Base-by-base conservation (phyloP, 345 rosid species). In the Eucalyptus urophylla region DNA sequence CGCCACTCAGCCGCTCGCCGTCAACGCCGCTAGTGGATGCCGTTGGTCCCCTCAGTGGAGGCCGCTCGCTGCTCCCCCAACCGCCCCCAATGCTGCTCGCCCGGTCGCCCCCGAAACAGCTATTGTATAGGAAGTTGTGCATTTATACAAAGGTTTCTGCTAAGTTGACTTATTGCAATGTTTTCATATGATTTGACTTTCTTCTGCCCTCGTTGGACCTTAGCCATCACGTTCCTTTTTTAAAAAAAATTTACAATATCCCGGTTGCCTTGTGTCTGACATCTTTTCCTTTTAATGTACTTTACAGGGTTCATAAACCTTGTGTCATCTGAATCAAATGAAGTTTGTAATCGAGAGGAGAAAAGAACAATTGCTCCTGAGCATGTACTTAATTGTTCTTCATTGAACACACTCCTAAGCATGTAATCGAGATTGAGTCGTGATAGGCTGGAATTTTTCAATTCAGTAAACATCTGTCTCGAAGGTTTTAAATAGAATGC, bases 261-360 rank as follows among this genome's bases (percentile, higher is more conserved):
- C 47, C 72, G 45, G 86, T 88, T 91, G 86, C 87, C 49, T 49
- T 49, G 51, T 86, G 86, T 83, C 50, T 89, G 80, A 86, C 88
- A n/a, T 87, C 86, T 53, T n/a, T 81, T 80, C 47, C 47, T 12
- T 72, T 49, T 53, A 47, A 44, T 80, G 54, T 67, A 49, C 50
- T 49, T 1, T 49, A 0, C 15, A 49, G 3, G 1, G 50, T 49
- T 49, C 50, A 49, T 49, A 49, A 49, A 49, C 51, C 51, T 49
- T 49, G 51, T 5, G 16, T 49, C 51, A 49, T 49, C 51, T 49
- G 16, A 49, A 49, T 49, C 51, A 49, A 49, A 49, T 49, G 51
- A 49, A 49, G 51, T 49, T 49, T 49, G 51, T 49, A 49, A 49
- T 49, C 51, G 16, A 49, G 51, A 49, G 51, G 51, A 49, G 51